Base-by-base conservation (phyloP, 306 rosid species). In the Amphicarpaea edgeworthii region DNA sequence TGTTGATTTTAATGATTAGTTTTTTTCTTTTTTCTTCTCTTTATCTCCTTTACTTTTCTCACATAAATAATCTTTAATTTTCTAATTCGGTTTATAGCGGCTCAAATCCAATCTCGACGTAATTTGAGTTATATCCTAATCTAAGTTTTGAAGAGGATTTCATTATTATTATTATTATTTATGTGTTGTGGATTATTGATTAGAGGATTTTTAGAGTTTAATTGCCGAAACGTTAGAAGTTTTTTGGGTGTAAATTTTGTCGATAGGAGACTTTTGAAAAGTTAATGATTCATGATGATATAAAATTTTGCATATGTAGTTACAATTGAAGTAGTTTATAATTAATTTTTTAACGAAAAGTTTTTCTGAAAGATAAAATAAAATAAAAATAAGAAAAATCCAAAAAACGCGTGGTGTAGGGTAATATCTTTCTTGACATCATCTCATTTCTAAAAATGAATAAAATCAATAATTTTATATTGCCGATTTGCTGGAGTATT, bases 1-100 rank as follows among this genome's bases (percentile, higher is more conserved):
- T 77, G 5, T 15, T 53, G 24, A 16, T 63, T 51, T 65, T 71
- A 23, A 30, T 76, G 1, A 38, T 50, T 61, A n/a, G n/a, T 45
- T n/a, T 17, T 8, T 34, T 19, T 15, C 34, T 12, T 8, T 21
- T 28, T 1, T 8, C 0, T 5, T 63, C 17, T 34, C 32, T 28
- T 3, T 28, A 28, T 28, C 32, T 28, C 1, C 12, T 63, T 62
- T 34, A 5, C 28, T 63, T 9, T 62, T 32, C 64, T 12, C 11
- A 12, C 0, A 57, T 5, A 11, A 30, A 32, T 34, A 37, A 71
- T 71, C 37, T 37, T 34, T 30, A 30, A 10, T 68, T 26, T 43
- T 24, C 26, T 46, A 45, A 12, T 24, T 67, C 7, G 3, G n/a
- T 68, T n/a, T n/a, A 3, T 46, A 7, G 16, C n/a, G 1, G 24